Base-by-base conservation (phyloP, 257 asterid genomes). In the Phtheirospermum japonicum region DNA sequence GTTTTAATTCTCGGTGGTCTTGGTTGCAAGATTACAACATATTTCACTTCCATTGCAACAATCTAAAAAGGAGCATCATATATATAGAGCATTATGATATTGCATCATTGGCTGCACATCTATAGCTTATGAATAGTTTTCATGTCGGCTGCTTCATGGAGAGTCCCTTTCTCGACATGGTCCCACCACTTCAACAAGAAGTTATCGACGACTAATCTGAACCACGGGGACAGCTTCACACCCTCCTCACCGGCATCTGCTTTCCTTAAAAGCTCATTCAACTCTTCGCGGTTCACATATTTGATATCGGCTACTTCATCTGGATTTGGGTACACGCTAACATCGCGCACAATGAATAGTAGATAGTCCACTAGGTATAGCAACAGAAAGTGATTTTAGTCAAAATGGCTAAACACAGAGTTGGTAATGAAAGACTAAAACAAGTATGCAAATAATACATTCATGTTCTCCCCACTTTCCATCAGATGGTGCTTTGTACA, bases 111-210 rank as follows among this genome's bases (percentile, higher is more conserved):
- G 51, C 14, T 7, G 58, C 30, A 16, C 12, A 16, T 36, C 65
- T 72, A 82, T 66, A 90, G 72, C 76, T 75, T 90, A 80, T 87
- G 96, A 55, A 90, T 87, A 60, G 95, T 82, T 63, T 82, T 77
- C 95, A 90, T 83, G 76, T 90, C 94, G 11, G 71, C 79, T 6
- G 73, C 88, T 61, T 82, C 80, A 4, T 26, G 4, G n/a, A 84
- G 78, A 48, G 93, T 89, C 40, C 87, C 93, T 6, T 77, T 73
- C 79, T 85, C 88, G 0, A 85, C 90, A 51, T 87, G 93, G 43
- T 90, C 97, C 97, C 97, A 90, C 97, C 97, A 90, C 74, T 80
- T 85, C 81, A 80, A 80, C 82, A 90, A 69, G 83, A 90, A 90
- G 66, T 83, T 90, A 66, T 87, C 94, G 0, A 84, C 97, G 0